Evolutionary conservation across 495 filamentous ascomycete genomes (phyloP).

Genomic region (Cladorrhinum samala): DNA sequence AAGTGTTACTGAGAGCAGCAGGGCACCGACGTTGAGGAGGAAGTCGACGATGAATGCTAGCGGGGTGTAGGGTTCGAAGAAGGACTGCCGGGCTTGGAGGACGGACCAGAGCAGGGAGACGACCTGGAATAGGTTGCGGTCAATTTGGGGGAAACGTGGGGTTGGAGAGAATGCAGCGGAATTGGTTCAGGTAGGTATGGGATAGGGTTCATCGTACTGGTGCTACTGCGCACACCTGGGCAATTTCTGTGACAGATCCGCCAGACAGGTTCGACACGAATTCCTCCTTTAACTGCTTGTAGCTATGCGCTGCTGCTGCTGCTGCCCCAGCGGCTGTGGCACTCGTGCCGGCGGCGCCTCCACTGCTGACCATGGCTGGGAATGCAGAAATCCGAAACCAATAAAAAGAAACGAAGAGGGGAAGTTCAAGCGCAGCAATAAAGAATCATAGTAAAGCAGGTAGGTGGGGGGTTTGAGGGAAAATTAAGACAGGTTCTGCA

Average conservation of each 20-base stretch:
- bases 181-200: neutral
- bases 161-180: neutral
- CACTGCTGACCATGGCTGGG: conserved; percentile 25
- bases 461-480: no score
- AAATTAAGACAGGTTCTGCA: neutral
- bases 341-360: no score
- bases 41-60: conserved; percentile 71
- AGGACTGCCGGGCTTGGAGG: conserved; percentile 77
- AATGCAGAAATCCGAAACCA: neutral
- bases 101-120: conserved; percentile 83
- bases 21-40: conserved; percentile 73
- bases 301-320: conserved; percentile 41
- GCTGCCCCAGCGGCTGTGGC: conserved; percentile 14
- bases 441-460: neutral
- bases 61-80: conserved; percentile 70
- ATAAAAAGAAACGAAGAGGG: neutral
- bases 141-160: conserved; percentile 6
- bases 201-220: conserved; percentile 53
- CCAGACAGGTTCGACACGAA: conserved; percentile 93
- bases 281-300: conserved; percentile 88
- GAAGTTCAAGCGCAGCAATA: neutral
- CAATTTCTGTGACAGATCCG: conserved; percentile 78
- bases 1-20: conserved; percentile 78
- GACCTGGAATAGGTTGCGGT: conserved; percentile 44
- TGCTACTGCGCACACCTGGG: conserved; percentile 73